Conservation (phyloP, 345 rosid species). For the Linum trigynum region DNA sequence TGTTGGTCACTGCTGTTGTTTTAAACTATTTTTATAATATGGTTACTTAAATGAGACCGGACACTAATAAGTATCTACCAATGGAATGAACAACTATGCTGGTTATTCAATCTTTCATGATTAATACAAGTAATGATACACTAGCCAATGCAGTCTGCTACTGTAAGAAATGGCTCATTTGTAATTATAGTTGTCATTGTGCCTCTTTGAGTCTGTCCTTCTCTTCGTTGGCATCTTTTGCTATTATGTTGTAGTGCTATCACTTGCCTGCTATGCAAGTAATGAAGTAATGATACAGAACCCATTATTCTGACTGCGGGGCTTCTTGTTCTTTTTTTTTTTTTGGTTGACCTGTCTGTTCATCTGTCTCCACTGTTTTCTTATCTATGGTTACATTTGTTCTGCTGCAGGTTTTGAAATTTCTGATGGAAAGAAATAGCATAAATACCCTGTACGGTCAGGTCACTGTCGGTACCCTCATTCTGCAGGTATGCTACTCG, state of each 20-base stretch:
- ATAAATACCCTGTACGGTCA: constrained; percentile 75
- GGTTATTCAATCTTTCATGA: neutral
- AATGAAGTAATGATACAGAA: too few relatives aligned
- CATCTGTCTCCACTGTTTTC: neutral
- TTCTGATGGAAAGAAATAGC: constrained; percentile 81
- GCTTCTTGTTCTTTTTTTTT: neutral
- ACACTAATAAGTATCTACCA: too few relatives aligned
- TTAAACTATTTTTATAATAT: too few relatives aligned
- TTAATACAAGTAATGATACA: too few relatives aligned
- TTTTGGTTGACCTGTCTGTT: neutral
- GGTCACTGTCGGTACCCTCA: constrained; percentile 83
- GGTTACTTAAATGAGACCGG: neutral
- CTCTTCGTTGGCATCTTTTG: too few relatives aligned
- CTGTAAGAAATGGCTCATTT: too few relatives aligned
- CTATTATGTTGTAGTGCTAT: too few relatives aligned
- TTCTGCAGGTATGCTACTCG: constrained; percentile 53
- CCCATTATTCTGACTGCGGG: neutral
- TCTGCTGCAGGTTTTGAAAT: constrained; percentile 60
- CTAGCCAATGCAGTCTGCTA: too few relatives aligned
- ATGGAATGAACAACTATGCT: neutral
- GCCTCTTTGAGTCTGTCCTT: too few relatives aligned
- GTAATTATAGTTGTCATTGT: too few relatives aligned
- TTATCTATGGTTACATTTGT: neutral
- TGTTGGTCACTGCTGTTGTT: neutral
- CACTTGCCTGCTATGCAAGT: too few relatives aligned